Conservation (phyloP, 1,139 yeast species). For the Diutina siamensis region DNA sequence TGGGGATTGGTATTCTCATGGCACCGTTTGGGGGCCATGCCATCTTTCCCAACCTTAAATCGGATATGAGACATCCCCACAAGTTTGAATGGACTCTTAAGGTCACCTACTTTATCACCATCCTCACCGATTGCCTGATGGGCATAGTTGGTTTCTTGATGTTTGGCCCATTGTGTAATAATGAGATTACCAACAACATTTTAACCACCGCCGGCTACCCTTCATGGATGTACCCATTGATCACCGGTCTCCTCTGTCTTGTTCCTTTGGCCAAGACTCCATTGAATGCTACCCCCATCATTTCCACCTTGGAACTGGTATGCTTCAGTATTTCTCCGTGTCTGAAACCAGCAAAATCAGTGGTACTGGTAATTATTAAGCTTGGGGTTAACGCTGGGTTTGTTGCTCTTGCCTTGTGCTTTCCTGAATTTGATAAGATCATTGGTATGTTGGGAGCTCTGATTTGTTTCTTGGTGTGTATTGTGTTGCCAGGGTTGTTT, state of each 20-base stretch:
- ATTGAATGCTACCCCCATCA: conserved; percentile 49
- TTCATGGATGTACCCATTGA: conserved; percentile 42
- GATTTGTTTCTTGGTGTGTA: conserved; percentile 69
- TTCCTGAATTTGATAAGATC: conserved; percentile 72
- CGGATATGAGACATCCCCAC: conserved; percentile 46
- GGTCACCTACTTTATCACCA: conserved; percentile 17
- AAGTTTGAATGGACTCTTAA: conserved; percentile 29
- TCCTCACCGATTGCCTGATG: conserved; percentile 47
- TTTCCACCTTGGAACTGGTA: conserved; percentile 43
- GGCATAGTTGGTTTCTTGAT: conserved; percentile 75
- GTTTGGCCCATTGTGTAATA: conserved; percentile 71
- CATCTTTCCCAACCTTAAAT: conserved; percentile 44
- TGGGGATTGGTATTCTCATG: conserved; percentile 45
- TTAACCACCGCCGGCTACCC: conserved; percentile 68
- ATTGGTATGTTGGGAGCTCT: conserved; percentile 79
- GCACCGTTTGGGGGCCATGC: conserved; percentile 61
- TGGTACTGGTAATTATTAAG: conserved; percentile 8
- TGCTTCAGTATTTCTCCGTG: conserved; percentile 9
- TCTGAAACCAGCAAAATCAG: conserved; percentile 8
- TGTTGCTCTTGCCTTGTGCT: conserved; percentile 34
- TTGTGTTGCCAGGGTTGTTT: conserved; percentile 65
- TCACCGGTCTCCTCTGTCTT: conserved; percentile 64
- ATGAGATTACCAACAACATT: conserved; percentile 75
- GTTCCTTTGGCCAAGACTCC: conserved; percentile 87
- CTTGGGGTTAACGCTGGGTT: conserved; percentile 16